Percentiles rank a stretch among this genome's conserved stretches.
These are phyloP conservation scores for Camelina sativa DNA, from an alignment of 345 rosid genomes.

Conservation along the genomic window DNA sequence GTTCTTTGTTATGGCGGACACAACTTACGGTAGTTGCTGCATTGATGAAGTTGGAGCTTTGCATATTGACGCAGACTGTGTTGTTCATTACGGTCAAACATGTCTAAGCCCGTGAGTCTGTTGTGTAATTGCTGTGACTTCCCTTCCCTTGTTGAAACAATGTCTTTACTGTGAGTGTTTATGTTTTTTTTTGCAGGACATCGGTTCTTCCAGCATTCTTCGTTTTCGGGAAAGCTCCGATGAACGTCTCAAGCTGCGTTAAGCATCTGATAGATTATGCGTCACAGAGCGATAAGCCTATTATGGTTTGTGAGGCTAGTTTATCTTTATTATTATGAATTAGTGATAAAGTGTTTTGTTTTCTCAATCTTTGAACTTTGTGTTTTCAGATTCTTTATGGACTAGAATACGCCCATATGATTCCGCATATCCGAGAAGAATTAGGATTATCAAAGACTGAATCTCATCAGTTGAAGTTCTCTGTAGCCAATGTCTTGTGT, in stretches of 20 bases:
- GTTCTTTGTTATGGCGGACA: conserved; percentile 87
- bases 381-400: conserved; percentile 82
- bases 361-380: background rate
- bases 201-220: conserved; percentile 74
- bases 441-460: conserved; percentile 32
- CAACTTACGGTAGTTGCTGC: conserved; percentile 91
- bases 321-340: background rate
- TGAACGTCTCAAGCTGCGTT: conserved; percentile 32
- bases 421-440: conserved; percentile 57
- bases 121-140: background rate
- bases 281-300: background rate
- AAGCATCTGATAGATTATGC: conserved; percentile 10
- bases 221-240: conserved; percentile 24
- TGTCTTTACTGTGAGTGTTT: background rate
- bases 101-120: conserved; percentile 90
- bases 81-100: conserved; percentile 90
- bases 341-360: conserved; percentile 6
- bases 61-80: conserved; percentile 73
- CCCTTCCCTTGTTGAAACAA: background rate
- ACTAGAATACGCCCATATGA: conserved; percentile 74
- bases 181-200: conserved; percentile 55
- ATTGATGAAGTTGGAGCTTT: conserved; percentile 93
- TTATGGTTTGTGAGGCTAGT: conserved; percentile 53
- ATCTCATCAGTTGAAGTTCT: conserved; percentile 39
- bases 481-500: conserved; percentile 65